A percentile compares a stretch with the other conserved stretches of the same genome.
These are phyloP conservation scores for Pyrenochaeta sp. DNA, from an alignment of 2,329 filamentous ascomycete genomes.

Conservation along the genomic window DNA sequence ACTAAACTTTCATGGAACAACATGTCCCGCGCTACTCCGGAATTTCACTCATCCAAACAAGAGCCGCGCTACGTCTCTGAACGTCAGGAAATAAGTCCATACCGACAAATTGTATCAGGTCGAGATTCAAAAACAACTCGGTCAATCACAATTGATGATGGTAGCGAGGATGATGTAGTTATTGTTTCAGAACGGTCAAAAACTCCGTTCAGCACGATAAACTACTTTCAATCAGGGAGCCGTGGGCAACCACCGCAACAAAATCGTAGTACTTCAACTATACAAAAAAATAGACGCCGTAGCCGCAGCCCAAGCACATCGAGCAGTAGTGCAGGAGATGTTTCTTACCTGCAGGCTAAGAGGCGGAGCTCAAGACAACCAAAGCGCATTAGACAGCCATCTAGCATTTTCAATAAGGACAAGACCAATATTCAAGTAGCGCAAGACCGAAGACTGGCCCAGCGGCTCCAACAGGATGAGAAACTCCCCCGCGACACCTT, in stretches of 20 bases:
- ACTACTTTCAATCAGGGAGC: conserved; percentile 5
- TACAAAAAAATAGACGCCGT: neutral
- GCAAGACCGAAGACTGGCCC: conserved; percentile 7
- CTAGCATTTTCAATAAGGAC: neutral
- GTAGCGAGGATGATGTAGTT: neutral
- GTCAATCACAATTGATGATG: neutral
- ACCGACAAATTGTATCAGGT: neutral
- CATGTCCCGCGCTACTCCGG: neutral
- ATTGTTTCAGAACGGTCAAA: neutral
- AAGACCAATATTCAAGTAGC: conserved; percentile 4
- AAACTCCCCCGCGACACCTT: neutral
- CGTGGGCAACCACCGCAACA: neutral
- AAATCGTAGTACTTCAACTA: neutral
- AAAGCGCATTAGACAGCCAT: neutral
- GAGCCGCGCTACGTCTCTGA: neutral
- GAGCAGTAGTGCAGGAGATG: neutral
- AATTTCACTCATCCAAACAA: neutral
- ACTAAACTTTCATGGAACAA: neutral
- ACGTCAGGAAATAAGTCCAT: neutral
- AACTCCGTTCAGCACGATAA: conserved; percentile 1
- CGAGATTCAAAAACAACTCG: too few species aligned
- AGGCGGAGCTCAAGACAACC: neutral
- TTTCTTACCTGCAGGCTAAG: neutral
- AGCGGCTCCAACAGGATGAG: neutral
- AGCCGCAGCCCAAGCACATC: neutral